Evolutionary conservation across 768 basidiomycete genomes (phyloP).

Genomic region (Coprinopsis cinerea): DNA sequence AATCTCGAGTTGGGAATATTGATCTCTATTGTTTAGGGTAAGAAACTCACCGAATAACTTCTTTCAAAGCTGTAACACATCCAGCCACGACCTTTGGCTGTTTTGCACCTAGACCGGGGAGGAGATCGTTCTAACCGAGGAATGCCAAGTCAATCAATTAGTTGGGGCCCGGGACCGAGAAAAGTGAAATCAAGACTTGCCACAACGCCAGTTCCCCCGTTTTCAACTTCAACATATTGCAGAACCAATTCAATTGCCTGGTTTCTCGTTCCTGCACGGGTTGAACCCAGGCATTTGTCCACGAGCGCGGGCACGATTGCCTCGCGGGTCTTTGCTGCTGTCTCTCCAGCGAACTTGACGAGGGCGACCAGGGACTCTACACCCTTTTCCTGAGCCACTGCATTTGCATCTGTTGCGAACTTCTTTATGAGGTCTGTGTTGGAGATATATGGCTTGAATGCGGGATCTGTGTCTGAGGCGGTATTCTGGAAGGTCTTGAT

Average conservation of each 20-base stretch:
- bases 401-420: slow-evolving; percentile 87
- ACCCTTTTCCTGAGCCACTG: slow-evolving; percentile 97
- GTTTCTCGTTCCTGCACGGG: slow-evolving; percentile 83
- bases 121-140: slow-evolving; percentile 57
- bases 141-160: slow-evolving; percentile 21
- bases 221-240: slow-evolving; percentile 93
- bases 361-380: slow-evolving; percentile 83
- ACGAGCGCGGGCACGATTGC: slow-evolving; percentile 86
- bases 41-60: slow-evolving; percentile 68
- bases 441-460: slow-evolving; percentile 84
- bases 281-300: slow-evolving; percentile 92
- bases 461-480: slow-evolving; percentile 89
- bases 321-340: slow-evolving; percentile 72
- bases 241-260: slow-evolving; percentile 81
- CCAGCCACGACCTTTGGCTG: slow-evolving; percentile 92
- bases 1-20: slow-evolving; percentile 7
- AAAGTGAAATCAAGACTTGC: slow-evolving; percentile 69
- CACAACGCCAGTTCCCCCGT: slow-evolving; percentile 78
- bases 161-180: slow-evolving; percentile 11
- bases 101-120: slow-evolving; percentile 84
- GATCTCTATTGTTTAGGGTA: background rate
- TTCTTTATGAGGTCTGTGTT: slow-evolving; percentile 78
- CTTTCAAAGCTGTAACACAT: slow-evolving; percentile 70
- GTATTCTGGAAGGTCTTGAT: slow-evolving; percentile 84
- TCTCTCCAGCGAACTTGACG: slow-evolving; percentile 90